These are phyloP conservation scores for Pythium insidiosum DNA, from an alignment of 352 stramenopile genomes.

Conservation along the genomic window DNA sequence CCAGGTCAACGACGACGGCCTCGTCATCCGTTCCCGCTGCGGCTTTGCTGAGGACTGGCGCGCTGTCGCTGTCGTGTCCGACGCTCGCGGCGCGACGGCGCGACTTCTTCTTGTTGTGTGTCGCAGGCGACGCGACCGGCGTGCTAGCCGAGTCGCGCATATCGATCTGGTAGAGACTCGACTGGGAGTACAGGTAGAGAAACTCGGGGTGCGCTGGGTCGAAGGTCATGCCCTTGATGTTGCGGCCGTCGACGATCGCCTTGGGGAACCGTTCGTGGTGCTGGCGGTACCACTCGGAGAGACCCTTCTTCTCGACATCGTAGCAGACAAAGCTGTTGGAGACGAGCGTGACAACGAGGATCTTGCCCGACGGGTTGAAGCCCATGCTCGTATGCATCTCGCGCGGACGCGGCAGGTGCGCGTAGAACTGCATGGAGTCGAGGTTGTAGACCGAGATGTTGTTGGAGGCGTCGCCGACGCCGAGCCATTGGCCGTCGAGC, in stretches of 20 bases:
- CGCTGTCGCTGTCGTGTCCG: constrained; percentile 39
- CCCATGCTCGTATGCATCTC: constrained; percentile 76
- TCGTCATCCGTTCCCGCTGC: constrained; percentile 47
- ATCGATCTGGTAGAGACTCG: constrained; percentile 79
- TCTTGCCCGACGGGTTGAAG: constrained; percentile 71
- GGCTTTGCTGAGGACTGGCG: constrained; percentile 13
- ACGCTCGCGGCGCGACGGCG: constrained; percentile 47
- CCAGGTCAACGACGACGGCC: constrained; percentile 42
- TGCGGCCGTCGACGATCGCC: constrained; percentile 58
- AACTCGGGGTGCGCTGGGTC: constrained; percentile 67
- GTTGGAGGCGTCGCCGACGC: constrained; percentile 55
- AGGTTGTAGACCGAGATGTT: constrained; percentile 77
- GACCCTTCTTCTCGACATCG: constrained; percentile 72
- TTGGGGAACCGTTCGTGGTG: constrained; percentile 69
- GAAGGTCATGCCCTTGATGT: constrained; percentile 77
- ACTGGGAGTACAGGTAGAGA: constrained; percentile 74
- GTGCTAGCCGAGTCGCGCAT: constrained; percentile 25
- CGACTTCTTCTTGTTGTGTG: too few species aligned
- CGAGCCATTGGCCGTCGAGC: constrained; percentile 75
- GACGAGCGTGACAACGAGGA: constrained; percentile 70
- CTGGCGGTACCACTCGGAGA: constrained; percentile 66
- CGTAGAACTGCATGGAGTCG: constrained; percentile 82
- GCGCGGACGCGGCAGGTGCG: constrained; percentile 43
- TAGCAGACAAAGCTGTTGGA: constrained; percentile 84
- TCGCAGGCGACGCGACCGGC: constrained; percentile 9